Evolutionary conservation across 495 filamentous ascomycete species (phyloP).

Genomic region (Penicillium salamii): DNA sequence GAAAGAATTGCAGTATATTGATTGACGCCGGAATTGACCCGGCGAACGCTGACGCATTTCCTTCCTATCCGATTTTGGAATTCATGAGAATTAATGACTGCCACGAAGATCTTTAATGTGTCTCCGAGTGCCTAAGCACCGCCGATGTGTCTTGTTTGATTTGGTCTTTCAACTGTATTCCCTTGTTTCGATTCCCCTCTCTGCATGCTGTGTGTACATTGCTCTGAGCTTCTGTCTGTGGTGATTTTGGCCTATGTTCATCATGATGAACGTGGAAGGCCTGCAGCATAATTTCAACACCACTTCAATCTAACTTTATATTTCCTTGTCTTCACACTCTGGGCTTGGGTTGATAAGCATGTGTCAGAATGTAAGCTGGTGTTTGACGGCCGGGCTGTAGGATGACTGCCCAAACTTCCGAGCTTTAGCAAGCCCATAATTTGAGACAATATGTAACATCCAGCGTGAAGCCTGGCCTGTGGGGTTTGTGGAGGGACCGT

Average conservation of each 20-base stretch:
- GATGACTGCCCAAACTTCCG: no score
- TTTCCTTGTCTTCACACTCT: background rate
- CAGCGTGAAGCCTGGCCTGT: background rate
- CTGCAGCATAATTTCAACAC: constrained; percentile 1
- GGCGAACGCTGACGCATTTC: background rate
- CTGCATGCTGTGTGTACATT: constrained; percentile 27
- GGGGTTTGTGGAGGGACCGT: no score
- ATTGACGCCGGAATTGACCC: constrained; percentile 9
- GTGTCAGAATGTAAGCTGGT: background rate
- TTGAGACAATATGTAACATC: no score
- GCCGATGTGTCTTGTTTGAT: constrained; percentile 9
- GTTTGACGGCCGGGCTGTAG: background rate
- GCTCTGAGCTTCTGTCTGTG: constrained; percentile 12
- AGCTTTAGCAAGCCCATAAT: no score
- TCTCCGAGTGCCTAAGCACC: constrained; percentile 19
- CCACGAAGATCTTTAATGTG: constrained; percentile 18
- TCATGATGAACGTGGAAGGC: constrained; percentile 14
- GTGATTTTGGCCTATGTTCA: constrained; percentile 10
- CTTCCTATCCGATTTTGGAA: constrained; percentile 1
- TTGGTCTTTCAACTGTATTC: constrained; percentile 14
- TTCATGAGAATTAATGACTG: constrained; percentile 15
- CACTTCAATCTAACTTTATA: background rate
- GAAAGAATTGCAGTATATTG: constrained; percentile 15
- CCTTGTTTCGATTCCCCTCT: constrained; percentile 30
- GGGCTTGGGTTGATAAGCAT: no score